phyloP scores from a whole-genome alignment of 2,329 filamentous ascomycete genomes.

The Talaromyces rugulosus region DNA sequence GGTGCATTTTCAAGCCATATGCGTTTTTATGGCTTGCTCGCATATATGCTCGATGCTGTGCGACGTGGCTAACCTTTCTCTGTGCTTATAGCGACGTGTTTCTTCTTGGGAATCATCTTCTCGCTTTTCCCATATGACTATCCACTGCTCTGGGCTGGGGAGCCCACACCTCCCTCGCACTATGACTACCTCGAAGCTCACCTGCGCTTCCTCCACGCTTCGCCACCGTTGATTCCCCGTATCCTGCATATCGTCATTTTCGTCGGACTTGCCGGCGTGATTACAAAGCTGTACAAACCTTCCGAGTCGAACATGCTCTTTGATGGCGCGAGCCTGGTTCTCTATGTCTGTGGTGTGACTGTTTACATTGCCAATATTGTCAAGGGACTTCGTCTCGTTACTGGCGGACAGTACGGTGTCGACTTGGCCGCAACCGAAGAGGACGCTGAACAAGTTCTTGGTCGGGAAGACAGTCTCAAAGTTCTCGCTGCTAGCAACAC shows the following conservation, averaged over 20 bases:
- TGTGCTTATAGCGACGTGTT: conserved; percentile 66
- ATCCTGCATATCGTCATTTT: conserved; percentile 91
- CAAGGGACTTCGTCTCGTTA: conserved; percentile 84
- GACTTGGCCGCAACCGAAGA: conserved; percentile 35
- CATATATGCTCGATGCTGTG: neutral
- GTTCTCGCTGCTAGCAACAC: conserved; percentile 94
- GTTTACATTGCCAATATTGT: conserved; percentile 97
- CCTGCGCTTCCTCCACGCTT: conserved; percentile 84
- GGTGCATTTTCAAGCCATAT: neutral
- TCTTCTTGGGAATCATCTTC: conserved; percentile 98
- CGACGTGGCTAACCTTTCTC: neutral
- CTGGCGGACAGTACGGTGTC: conserved; percentile 62
- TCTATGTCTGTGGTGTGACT: conserved; percentile 80
- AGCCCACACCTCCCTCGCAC: conserved; percentile 52
- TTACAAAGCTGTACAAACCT: conserved; percentile 91
- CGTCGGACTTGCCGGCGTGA: conserved; percentile 81
- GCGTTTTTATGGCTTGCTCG: neutral
- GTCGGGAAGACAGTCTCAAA: conserved; percentile 82
- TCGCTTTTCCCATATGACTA: conserved; percentile 84
- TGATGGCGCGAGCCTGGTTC: conserved; percentile 67
- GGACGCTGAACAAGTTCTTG: conserved; percentile 65
- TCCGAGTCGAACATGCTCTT: conserved; percentile 95
- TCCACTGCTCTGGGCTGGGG: conserved; percentile 44
- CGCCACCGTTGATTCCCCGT: conserved; percentile 85
- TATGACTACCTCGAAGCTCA: conserved; percentile 84